phyloP scores from a whole-genome alignment of 257 asterid species.

The Plantago elongata region DNA sequence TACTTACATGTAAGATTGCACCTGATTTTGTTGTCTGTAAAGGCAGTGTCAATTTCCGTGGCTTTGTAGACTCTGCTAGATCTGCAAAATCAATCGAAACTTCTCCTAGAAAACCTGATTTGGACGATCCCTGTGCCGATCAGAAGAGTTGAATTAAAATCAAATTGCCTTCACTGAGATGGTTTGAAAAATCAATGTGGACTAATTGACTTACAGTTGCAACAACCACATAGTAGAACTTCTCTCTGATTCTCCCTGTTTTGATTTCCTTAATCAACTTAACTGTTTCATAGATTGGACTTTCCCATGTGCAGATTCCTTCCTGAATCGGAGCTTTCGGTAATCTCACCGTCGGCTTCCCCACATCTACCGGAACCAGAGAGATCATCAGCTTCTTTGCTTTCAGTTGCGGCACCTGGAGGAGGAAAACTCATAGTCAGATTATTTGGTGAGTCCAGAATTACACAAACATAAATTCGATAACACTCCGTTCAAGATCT shows the following conservation, averaged over 20 bases:
- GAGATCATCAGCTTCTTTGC: slow-evolving; percentile 72
- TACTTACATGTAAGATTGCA: slow-evolving; percentile 69
- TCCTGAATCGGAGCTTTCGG: slow-evolving; percentile 62
- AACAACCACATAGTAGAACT: slow-evolving; percentile 66
- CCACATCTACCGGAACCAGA: slow-evolving; percentile 83
- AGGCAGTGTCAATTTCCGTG: slow-evolving; percentile 62
- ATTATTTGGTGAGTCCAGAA: background rate
- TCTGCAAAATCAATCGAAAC: slow-evolving; percentile 88
- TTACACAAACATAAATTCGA: too few species aligned
- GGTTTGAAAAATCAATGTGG: too few species aligned
- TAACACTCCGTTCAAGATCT: too few species aligned
- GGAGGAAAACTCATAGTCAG: slow-evolving; percentile 2
- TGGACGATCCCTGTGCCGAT: slow-evolving; percentile 75
- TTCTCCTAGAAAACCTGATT: slow-evolving; percentile 87
- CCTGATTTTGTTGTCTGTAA: slow-evolving; percentile 81
- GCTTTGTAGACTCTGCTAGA: slow-evolving; percentile 59
- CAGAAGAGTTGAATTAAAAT: background rate
- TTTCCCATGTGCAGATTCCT: slow-evolving; percentile 85
- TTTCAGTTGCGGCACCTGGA: slow-evolving; percentile 86
- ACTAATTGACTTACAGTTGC: slow-evolving; percentile 54
- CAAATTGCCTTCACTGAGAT: too few species aligned
- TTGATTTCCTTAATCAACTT: slow-evolving; percentile 64
- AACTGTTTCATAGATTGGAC: slow-evolving; percentile 73
- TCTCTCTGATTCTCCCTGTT: slow-evolving; percentile 68
- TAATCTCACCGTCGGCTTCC: slow-evolving; percentile 75